Base-by-base conservation (phyloP, 208 protist genomes). In the Trichomonas tenax region DNA sequence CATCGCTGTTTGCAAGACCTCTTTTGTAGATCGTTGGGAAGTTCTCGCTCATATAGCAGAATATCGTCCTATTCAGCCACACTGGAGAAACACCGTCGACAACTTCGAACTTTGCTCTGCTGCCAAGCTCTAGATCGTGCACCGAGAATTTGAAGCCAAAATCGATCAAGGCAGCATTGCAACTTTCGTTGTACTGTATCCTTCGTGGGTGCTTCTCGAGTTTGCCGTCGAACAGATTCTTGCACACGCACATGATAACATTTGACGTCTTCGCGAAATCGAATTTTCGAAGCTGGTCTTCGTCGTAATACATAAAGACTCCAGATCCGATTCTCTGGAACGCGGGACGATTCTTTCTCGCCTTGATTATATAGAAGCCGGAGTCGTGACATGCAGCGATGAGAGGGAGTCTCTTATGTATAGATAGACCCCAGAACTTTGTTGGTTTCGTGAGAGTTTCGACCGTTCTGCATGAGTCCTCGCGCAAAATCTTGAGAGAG, bases 351-450 rank as follows among this genome's bases (percentile, higher is more conserved):
- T 99, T 99, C 58, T 98, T 97, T 93, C 99, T 98, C 8, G 99
- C 97, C 97, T 99, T 99, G 98, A 99, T 99, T 0, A 99, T 98
- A n/a, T 99, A 98, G 96, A 99, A 96, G 23, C 99, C 99, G 3
- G 97, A 97, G 96, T 99, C 98, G 51, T 98, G 97, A 81, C 99
- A 99, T n/a, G 99, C 99, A 23, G 99, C 99, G 96, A 99, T 98
- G 4, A 99, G 97, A 96, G 99, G 99, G 40, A 97, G 97, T 46
- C 97, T 97, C 38, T 98, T 98, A 96, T 99, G 98, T 14, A 97
- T 98, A 14, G 98, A 98, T 14, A 99, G 96, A 49, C 99, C 98
- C 99, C 99, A 99, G 98, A 99, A 99, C 88, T 99, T 98, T 96
- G 99, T 98, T 44, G 97, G 96, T 38, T 40, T 81, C 2, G 31